Base-by-base conservation (phyloP, 805 yeast genomes). In the Candida silvicultrix region DNA sequence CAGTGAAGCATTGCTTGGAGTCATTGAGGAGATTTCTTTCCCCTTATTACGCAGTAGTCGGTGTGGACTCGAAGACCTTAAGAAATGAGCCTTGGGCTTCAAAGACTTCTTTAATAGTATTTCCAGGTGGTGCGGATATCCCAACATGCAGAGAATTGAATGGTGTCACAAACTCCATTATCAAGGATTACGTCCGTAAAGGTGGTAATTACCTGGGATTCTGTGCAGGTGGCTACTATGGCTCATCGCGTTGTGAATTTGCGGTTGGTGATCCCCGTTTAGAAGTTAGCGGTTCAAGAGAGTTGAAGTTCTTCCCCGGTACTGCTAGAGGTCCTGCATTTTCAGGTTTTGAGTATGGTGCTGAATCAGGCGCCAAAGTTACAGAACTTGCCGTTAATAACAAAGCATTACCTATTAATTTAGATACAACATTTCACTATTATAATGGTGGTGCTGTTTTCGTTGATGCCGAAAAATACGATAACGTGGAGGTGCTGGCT, bases 111-210 rank as follows among this genome's bases (percentile, higher is more conserved):
- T 68, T 87, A 51, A 60, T 94, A 38, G 96, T 89, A 1, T 64
- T 94, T 23, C 99, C 99, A 0, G 99, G 99, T 4, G 99, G 99
- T 8, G 97, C 98, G 1, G 99, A 94, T 61, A 67, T 89, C 43
- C 97, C 97, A 0, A 79, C 83, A 53, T 87, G 96, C 51, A 70
- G 73, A 44, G 78, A 75, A 4, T 74, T 95, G 51, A 81, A 84
- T 57, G 92, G 95, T 1, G 66, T 64, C 2, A 88, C 89, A 0
- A 86, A 83, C 56, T 56, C 66, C 10, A 68, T 71, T 35, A 86
- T 89, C 50, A 63, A 67, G 23, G 78, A 78, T 42, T 89, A 73
- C 53, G 89, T 89, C 1, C 70, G 80, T 28, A 70, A 71, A 45
- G 99, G 98, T 28, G 99, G 99, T 2, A 69, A 71, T 42, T 89